Evolutionary conservation across 2,329 filamentous ascomycete species (phyloP), one percentile per base, ranked within the genome.

Genomic region (Biscogniauxia sp.): DNA sequence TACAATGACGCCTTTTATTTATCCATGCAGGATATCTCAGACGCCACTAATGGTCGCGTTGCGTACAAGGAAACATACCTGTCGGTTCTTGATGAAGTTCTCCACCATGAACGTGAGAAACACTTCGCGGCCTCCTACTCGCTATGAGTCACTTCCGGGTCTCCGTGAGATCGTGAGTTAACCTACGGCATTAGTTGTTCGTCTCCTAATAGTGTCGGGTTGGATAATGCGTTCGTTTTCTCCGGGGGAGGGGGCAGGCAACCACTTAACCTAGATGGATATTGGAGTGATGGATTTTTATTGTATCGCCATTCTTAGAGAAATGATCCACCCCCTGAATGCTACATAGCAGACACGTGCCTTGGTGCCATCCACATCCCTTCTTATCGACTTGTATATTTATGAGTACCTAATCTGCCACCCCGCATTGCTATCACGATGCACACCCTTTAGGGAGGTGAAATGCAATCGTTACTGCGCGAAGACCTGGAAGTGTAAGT

Each of bases 51-150:
- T 23, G 57, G 59, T 56, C 52, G 37, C 19, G 32, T 56, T 49
- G 50, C 45, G 49, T n/a, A 41, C 20, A 55, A 61, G 52, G 25
- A 58, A 13, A 61, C 54, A 13, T 64, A 64, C 51, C 25, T 64
- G 25, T 51, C 57, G 6, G 54, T 52, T 26, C 20, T 64, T 11
- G 57, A 61, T 4, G 54, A 60, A n/a, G 15, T 61, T 20, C 41
- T 64, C 49, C 55, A 19, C 19, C 32, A 49, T 19, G 61, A 64
- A 50, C 61, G 59, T 17, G 57, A 60, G 37, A 37, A 51, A 45
- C 19, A 59, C 28, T 64, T 61, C 28, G 45, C 52, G 26, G 52
- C 49, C 17, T 20, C 49, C 32, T 7, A 37, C 2, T 37, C 9
- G 32, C 9, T 2, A 9, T 37, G 13, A 37, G 9, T 7, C 2